Conservation (phyloP, 2,329 filamentous ascomycete genomes). For the Calonectria crousiana region DNA sequence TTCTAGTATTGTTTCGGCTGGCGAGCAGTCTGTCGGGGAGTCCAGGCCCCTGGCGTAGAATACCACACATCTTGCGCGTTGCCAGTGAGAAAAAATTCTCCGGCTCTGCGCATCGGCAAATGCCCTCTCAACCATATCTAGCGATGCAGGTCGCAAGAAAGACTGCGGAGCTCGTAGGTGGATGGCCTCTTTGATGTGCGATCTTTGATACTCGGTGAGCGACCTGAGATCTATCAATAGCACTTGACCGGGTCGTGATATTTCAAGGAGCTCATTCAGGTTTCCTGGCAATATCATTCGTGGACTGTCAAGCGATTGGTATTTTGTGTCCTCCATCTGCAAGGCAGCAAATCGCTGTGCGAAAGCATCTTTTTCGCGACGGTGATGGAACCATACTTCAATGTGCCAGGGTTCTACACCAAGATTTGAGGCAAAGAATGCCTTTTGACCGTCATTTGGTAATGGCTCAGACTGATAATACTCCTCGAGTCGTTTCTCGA, state of each 20-base stretch:
- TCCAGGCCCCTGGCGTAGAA: constrained; percentile 66
- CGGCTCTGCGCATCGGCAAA: constrained; percentile 63
- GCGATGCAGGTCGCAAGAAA: constrained; percentile 60
- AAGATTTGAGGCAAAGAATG: constrained; percentile 67
- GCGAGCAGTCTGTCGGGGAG: constrained; percentile 63
- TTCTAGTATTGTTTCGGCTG: constrained; percentile 57
- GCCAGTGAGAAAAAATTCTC: constrained; percentile 60
- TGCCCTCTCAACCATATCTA: constrained; percentile 64
- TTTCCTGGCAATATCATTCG: constrained; percentile 66
- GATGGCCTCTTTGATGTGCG: constrained; percentile 65
- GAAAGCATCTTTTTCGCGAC: constrained; percentile 62
- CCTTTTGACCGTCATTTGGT: constrained; percentile 63
- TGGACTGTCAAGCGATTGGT: constrained; percentile 48
- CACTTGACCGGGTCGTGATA: constrained; percentile 59
- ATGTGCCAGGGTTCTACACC: constrained; percentile 65
- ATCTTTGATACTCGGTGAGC: constrained; percentile 59
- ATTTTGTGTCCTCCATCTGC: constrained; percentile 52
- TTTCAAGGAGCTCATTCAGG: constrained; percentile 63
- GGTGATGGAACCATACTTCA: constrained; percentile 68
- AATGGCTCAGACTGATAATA: constrained; percentile 63
- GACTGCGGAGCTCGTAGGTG: constrained; percentile 64
- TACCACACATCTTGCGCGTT: constrained; percentile 60
- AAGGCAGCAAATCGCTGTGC: constrained; percentile 59
- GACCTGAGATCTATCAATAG: constrained; percentile 65
- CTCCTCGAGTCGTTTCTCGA: constrained; percentile 64